A percentile compares a stretch with the other conserved stretches of the same genome.
These are phyloP conservation scores for Pseudocercospora fijiensis DNA, from an alignment of 2,329 filamentous ascomycete genomes.

Conservation along the genomic window DNA sequence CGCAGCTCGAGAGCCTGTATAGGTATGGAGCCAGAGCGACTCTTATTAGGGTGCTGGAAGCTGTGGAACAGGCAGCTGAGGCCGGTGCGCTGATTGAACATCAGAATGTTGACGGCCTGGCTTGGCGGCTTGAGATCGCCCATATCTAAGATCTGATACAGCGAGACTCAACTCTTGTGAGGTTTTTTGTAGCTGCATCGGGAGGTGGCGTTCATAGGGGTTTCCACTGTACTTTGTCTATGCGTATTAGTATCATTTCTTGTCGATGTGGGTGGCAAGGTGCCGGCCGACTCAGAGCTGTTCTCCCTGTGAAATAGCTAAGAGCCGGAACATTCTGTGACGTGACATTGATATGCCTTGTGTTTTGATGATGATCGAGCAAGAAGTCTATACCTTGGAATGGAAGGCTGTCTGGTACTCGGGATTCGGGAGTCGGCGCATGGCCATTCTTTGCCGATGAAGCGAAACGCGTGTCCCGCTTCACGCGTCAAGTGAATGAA, in stretches of 20 bases:
- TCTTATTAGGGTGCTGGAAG: not conserved
- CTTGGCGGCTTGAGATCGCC: not conserved
- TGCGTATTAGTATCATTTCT: too few species aligned
- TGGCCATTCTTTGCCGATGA: not conserved
- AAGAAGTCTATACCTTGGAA: too few species aligned
- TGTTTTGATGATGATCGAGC: too few species aligned
- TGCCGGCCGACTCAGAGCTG: too few species aligned
- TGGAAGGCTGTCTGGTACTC: too few species aligned
- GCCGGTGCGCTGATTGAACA: not conserved
- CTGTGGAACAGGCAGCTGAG: not conserved
- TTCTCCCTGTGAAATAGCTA: too few species aligned
- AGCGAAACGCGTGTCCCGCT: not conserved
- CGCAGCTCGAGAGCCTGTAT: not conserved
- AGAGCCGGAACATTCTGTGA: too few species aligned
- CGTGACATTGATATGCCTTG: too few species aligned
- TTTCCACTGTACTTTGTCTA: not conserved
- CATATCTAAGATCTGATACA: not conserved
- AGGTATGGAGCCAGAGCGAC: not conserved
- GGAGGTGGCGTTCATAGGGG: not conserved
- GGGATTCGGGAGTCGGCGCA: too few species aligned
- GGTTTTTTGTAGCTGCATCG: not conserved
- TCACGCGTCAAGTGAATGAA: constrained; percentile 9
- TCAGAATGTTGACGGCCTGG: not conserved
- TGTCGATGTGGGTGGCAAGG: too few species aligned
- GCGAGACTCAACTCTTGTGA: not conserved